Conservation (phyloP, 176 grass and related monocot species). For the Poa pratensis region DNA sequence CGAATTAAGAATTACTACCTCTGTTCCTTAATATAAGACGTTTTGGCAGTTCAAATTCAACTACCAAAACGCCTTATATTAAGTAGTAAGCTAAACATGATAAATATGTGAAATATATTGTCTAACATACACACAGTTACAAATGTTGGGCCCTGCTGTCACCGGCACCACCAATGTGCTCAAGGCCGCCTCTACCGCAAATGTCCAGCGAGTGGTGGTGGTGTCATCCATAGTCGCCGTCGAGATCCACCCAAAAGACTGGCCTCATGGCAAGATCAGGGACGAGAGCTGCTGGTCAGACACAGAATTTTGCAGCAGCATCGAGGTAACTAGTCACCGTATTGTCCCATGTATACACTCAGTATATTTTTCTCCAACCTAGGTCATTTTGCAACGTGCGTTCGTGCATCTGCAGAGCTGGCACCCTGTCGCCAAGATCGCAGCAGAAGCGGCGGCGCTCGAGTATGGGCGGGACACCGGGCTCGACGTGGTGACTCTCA, state of each 20-base stretch:
- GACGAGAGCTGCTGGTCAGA: conserved; percentile 66
- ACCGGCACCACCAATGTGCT: conserved; percentile 53
- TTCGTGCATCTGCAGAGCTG: conserved; percentile 34
- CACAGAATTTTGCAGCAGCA: conserved; percentile 45
- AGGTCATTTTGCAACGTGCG: background rate
- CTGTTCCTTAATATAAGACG: no score
- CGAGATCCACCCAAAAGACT: conserved; percentile 40
- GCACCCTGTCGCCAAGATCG: conserved; percentile 51
- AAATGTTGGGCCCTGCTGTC: conserved; percentile 50
- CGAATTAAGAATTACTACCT: no score
- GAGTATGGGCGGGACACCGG: conserved; percentile 33
- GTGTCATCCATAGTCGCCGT: conserved; percentile 53
- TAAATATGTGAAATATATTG: no score
- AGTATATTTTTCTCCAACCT: background rate
- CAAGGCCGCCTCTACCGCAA: conserved; percentile 24
- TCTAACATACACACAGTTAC: background rate
- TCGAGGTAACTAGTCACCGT: conserved; percentile 2
- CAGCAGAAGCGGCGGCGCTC: conserved; percentile 45
- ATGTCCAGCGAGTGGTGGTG: conserved; percentile 35
- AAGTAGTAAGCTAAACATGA: no score
- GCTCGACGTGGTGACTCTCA: conserved; percentile 33
- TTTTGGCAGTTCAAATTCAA: no score
- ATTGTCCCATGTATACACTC: background rate
- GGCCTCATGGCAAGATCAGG: conserved; percentile 41
- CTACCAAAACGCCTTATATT: no score